Conservation (phyloP, 2,329 filamentous ascomycete genomes). For the Dactylellina haptotyla region DNA sequence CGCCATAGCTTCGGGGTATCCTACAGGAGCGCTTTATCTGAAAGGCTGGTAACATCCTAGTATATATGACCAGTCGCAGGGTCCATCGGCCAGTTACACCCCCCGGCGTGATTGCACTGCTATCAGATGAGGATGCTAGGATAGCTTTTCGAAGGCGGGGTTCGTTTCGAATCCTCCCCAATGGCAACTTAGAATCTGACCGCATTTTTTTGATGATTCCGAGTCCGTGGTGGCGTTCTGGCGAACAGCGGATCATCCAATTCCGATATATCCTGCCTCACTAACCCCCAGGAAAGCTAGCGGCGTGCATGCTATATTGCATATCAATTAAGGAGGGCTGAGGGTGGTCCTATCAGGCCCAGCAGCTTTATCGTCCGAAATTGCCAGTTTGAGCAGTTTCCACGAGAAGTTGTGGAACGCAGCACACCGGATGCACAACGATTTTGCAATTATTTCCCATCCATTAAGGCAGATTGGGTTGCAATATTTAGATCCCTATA, state of each 20-base stretch:
- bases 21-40: neutral
- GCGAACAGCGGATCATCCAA: neutral
- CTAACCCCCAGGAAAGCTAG: constrained; percentile 9
- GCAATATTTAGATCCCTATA: constrained; percentile 3
- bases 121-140: too few species aligned
- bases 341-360: neutral
- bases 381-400: constrained; percentile 2
- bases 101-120: too few species aligned
- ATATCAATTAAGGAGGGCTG: neutral
- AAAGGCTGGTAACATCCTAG: neutral
- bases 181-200: neutral
- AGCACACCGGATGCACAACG: neutral
- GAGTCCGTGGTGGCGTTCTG: neutral
- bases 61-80: neutral
- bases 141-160: neutral
- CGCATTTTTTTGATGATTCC: neutral
- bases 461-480: too few species aligned
- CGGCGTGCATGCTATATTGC: constrained; percentile 4
- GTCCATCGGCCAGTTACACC: neutral
- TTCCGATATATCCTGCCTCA: too few species aligned
- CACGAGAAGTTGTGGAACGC: neutral
- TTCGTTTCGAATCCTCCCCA: neutral
- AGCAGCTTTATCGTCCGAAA: neutral
- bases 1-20: neutral
- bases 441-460: too few species aligned